A percentile compares a stretch with the other conserved stretches of the same genome.
Evolutionary conservation across 495 filamentous ascomycete species (phyloP).

Genomic region (Tuber brumale): DNA sequence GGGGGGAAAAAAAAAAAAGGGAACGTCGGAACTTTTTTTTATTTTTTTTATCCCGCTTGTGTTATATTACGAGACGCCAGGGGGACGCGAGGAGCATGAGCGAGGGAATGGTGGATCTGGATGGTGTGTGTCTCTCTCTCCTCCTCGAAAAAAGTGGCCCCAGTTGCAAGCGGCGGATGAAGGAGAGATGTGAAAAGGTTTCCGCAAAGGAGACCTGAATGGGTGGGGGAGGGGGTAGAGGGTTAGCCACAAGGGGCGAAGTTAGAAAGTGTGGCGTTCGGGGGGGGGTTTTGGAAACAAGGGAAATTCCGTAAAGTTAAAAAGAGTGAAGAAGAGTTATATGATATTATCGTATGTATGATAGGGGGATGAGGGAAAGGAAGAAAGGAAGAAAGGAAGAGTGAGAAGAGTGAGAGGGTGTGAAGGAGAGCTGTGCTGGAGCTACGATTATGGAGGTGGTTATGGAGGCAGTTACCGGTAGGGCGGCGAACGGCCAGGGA

Average conservation of each 20-base stretch:
- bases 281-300: neutral
- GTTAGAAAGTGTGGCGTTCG: neutral
- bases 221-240: neutral
- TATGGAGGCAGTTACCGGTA: neutral
- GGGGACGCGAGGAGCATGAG: neutral
- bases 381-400: slow-evolving; percentile 9
- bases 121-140: neutral
- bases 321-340: neutral
- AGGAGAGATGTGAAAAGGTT: neutral
- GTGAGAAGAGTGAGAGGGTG: slow-evolving; percentile 4
- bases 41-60: neutral
- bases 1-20: neutral
- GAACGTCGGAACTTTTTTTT: neutral
- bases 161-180: neutral
- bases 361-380: neutral
- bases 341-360: neutral
- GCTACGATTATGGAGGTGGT: neutral
- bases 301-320: neutral
- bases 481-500: neutral
- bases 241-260: neutral
- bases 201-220: neutral
- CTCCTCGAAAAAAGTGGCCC: neutral
- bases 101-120: neutral
- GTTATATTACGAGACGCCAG: neutral
- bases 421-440: neutral